These are phyloP conservation scores for Malus asiatica DNA, from an alignment of 306 rosid species.

Conservation along the genomic window DNA sequence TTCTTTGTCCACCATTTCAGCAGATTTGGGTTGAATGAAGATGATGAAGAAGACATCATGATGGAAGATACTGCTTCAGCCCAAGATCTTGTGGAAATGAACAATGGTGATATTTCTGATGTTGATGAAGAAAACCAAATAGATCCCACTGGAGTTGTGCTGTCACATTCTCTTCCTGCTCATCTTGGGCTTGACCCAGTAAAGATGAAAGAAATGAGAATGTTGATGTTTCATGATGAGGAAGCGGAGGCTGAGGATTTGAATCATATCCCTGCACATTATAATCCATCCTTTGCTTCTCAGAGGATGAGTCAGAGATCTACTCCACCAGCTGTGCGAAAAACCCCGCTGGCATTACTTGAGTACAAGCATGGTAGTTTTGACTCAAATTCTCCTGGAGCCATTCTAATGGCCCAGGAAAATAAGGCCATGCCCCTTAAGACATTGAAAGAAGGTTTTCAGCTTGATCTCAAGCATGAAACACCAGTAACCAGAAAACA, in stretches of 20 bases:
- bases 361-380: slow-evolving; percentile 74
- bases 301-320: slow-evolving; percentile 35
- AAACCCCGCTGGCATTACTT: slow-evolving; percentile 81
- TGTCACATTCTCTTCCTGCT: slow-evolving; percentile 88
- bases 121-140: slow-evolving; percentile 40
- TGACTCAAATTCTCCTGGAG: slow-evolving; percentile 60
- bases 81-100: slow-evolving; percentile 27
- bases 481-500: slow-evolving; percentile 54
- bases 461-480: slow-evolving; percentile 63
- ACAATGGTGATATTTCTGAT: slow-evolving; percentile 46
- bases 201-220: slow-evolving; percentile 88
- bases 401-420: slow-evolving; percentile 81
- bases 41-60: slow-evolving; percentile 72
- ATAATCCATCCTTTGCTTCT: slow-evolving; percentile 37
- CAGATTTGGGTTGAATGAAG: slow-evolving; percentile 83
- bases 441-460: slow-evolving; percentile 67
- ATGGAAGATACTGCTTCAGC: slow-evolving; percentile 47
- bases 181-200: slow-evolving; percentile 93
- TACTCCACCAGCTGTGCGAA: slow-evolving; percentile 55
- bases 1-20: slow-evolving; percentile 83
- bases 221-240: slow-evolving; percentile 68
- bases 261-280: slow-evolving; percentile 18
- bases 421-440: slow-evolving; percentile 50
- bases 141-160: slow-evolving; percentile 40
- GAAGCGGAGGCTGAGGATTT: slow-evolving; percentile 48